Conservation (phyloP, 139 green algal genomes). For the Asterochloris erici region DNA sequence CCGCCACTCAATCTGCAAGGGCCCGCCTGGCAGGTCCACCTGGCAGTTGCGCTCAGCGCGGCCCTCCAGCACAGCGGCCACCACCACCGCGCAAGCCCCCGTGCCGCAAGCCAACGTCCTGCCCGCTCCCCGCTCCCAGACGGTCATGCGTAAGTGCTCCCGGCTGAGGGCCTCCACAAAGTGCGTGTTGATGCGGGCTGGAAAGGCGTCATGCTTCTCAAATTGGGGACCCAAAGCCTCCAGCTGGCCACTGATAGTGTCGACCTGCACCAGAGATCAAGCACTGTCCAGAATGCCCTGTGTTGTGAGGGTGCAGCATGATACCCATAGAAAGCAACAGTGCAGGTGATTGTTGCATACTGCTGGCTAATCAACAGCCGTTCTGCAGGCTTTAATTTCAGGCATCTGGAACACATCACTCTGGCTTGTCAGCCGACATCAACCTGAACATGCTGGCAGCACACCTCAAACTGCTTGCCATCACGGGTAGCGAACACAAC, state of each 20-base stretch:
- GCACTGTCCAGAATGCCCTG: too few species aligned
- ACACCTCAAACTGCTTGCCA: constrained; percentile 59
- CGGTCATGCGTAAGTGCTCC: constrained; percentile 83
- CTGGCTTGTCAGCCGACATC: background rate
- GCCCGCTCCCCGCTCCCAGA: constrained; percentile 97
- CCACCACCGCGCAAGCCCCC: constrained; percentile 94
- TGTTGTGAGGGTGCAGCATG: too few species aligned
- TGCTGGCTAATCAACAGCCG: too few species aligned
- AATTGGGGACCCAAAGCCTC: constrained; percentile 79
- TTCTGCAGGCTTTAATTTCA: too few species aligned
- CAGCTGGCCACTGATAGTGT: too few species aligned
- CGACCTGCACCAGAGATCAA: too few species aligned
- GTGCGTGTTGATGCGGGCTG: constrained; percentile 93
- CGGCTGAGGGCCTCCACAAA: constrained; percentile 79
- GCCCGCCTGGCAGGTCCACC: constrained; percentile 94
- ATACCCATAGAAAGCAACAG: too few species aligned
- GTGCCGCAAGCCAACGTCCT: constrained; percentile 96
- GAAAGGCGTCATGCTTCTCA: constrained; percentile 89
- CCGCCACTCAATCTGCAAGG: constrained; percentile 94
- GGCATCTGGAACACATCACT: too few species aligned
- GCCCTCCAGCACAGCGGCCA: constrained; percentile 94
- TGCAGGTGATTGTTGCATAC: too few species aligned
- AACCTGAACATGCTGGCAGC: background rate
- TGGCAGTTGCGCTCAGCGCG: constrained; percentile 68
- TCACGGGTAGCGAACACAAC: constrained; percentile 72